Evolutionary conservation across 371 early-diverging fungal species (phyloP), one percentile per base, ranked within the genome.

Genomic region (Mortierella sp.): DNA sequence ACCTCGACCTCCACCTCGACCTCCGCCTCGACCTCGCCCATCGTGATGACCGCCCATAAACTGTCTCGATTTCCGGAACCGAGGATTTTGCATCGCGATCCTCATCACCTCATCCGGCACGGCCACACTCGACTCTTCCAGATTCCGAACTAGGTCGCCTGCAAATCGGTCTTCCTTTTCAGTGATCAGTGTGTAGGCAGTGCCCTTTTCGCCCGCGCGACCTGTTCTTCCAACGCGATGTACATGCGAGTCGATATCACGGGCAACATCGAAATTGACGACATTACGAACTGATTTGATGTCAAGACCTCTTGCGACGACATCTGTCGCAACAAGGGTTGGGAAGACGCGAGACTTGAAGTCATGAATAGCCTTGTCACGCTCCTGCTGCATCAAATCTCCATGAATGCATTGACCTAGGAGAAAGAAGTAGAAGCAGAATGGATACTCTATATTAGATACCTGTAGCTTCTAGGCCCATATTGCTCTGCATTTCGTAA

Each of bases 261-360:
- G 83, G 4, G 95, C 92, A 28, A 91, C 74, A 72, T 94, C 94
- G 70, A 86, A 94, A 72, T 93, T 92, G 61, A 95, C 80, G 2
- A 95, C 93, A 0, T 84, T 88, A 29, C 89, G 88, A 9, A 94
- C 87, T 1, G 85, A 60, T 52, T 91, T 89, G 66, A 95, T 93
- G 69, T 95, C 98, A 45, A 97, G 84, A 64, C 99, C 99, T 77
- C 99, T 89, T 11, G 97, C 97, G 59, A 99, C 99, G 15, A 99
- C 99, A 83, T 99, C 99, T 0, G 99, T 99, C 4, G 99, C 99
- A 53, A 99, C 92, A 66, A 99, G 82, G 37, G 96, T 89, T n/a
- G 92, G 86, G 72, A 89, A 89, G 56, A 82, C 84, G 67, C 87
- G 91, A 12, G 70, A 60, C 60, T 90, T 91, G 85, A 96, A 97